Conservation (phyloP, 176 grass and related monocot species). For the bread wheat (Triticum aestivum) region IWGSC_CS_RefSeq_v2.1 NC_057803.1:4132138-4132637, state of each 20-base stretch:
- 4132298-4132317: neutral
- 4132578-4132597: neutral
- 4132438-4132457: neutral
- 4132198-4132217: too few species aligned
- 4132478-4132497: neutral
- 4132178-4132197: too few species aligned
- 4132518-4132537: neutral
- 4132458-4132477: conserved; percentile 4
- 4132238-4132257: neutral
- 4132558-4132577: neutral
- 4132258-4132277: neutral
- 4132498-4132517: neutral
- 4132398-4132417: neutral
- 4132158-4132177: too few species aligned
- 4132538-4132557: conserved; percentile 12
- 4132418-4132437: neutral
- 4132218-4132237: too few species aligned
- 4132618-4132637: neutral
- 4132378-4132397: neutral
- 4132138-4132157: too few species aligned
- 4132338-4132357: neutral
- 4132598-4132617: neutral
- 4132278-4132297: neutral
- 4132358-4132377: neutral
- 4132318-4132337: neutral